Conservation (phyloP, 164 flowering plant genomes). For the Stephania yunnanensis region DNA sequence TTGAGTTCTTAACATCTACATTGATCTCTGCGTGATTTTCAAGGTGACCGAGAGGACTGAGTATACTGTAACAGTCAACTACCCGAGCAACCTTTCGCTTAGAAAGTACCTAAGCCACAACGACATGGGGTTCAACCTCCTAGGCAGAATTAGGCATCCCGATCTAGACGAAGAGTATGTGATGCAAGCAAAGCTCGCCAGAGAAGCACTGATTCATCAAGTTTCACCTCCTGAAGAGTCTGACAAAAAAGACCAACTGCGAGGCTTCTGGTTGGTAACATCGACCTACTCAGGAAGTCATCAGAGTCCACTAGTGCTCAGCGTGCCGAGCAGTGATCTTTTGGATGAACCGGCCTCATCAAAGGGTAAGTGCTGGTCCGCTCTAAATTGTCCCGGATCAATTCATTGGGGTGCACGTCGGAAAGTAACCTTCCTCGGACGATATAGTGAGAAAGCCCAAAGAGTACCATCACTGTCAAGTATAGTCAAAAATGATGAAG, state of each 20-base stretch:
- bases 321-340: not conserved
- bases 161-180: constrained; percentile 54
- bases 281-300: not conserved
- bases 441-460: constrained; percentile 16
- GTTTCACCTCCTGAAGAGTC: constrained; percentile 36
- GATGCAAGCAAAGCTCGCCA: constrained; percentile 42
- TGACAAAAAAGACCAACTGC: constrained; percentile 16
- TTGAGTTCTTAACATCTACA: no score
- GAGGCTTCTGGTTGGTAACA: constrained; percentile 52
- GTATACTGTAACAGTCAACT: constrained; percentile 39
- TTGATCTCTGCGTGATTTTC: not conserved
- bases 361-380: constrained; percentile 26
- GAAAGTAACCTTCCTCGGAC: constrained; percentile 37
- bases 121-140: not conserved
- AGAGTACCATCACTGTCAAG: not conserved
- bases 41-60: constrained; percentile 54
- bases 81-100: constrained; percentile 56
- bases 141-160: constrained; percentile 29
- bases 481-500: constrained; percentile 4
- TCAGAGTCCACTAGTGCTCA: not conserved
- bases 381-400: constrained; percentile 32
- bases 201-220: constrained; percentile 32
- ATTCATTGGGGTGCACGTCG: constrained; percentile 52
- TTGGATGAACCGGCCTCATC: constrained; percentile 6
- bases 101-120: constrained; percentile 30